Evolutionary conservation across 306 rosid species (phyloP), one percentile per base, ranked within the genome.

Genomic region (Quercus mongolica): DNA sequence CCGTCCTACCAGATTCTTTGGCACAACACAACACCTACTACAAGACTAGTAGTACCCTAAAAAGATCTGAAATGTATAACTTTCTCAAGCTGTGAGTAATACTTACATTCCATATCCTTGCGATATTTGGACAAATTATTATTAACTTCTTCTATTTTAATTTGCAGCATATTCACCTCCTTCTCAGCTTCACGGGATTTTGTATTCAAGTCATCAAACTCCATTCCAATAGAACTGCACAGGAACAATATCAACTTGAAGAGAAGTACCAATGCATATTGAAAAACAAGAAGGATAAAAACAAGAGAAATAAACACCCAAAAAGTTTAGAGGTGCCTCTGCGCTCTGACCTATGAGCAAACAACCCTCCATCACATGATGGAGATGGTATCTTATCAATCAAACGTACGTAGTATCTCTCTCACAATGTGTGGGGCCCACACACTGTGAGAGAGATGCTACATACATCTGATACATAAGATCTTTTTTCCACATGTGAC

Each of bases 81-180:
- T 79, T 74, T 62, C 74, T 65, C 10, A 41, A 69, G 59, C 54
- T 75, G 57, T 19, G 78, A 46, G 82, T 59, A 83, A 74, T 63
- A 83, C 99, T 88, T 84, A 92, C 99, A 88, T 38, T 91, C 97
- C 88, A 90, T 75, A 87, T 95, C 97, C 86, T 88, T 95, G 31
- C 61, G 90, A 81, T 90, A 79, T 84, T 86, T 95, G 79, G 87
- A 90, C 56, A 90, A 82, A 74, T 84, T 91, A 82, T 63, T 86
- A 62, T 89, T 83, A 76, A 85, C 90, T 83, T 90, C 99, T 77
- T 89, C 77, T 81, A 90, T 77, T 90, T 91, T 95, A 82, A 86
- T 86, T 88, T 89, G 94, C 87, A 90, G 77, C 88, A 86, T 83
- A 80, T 89, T 90, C 73, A 95, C 97, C 87, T 91, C 99, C 84